Base-by-base conservation (phyloP, 208 protist genomes). In the Leishmania martiniquensis region DNA sequence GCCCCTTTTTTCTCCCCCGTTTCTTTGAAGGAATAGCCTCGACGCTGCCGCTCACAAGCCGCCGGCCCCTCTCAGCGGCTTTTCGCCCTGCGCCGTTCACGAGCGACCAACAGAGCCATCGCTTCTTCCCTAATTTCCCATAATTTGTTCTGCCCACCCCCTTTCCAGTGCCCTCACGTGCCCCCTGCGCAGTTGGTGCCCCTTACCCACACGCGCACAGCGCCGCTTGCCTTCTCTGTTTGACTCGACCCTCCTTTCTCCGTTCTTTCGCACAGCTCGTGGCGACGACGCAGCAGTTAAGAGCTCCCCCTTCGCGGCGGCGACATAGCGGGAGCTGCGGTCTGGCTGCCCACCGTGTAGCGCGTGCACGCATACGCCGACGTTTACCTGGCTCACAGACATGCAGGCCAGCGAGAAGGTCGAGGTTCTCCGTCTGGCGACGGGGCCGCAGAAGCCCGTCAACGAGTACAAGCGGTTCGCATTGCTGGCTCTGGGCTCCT, bases 381-480 rank as follows among this genome's bases (percentile, higher is more conserved):
- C 60, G 17, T 17, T 37, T 7, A 63, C 17, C n/a, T 37, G 57
- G n/a, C 25, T 25, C 63, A 47, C 39, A 7, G n/a, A 34, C 32
- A 62, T 74, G 70, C 52, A 74, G 70, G 62, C 70, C 32, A 59
- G 42, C 13, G 70, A 74, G 51, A 39, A 74, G 51, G 70, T 74
- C 25, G 70, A 32, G 52, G 7, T 74, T 39, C 6, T 63, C 49
- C 70, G 70, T 22, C 70, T 63, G 37, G 76, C 32, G 87, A 87
- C 34, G 72, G 83, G 69, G 85, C 90, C 47, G 78, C 89, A 74
- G 70, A 15, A 60, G 51, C 70, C 69, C 54, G 78, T 91, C 77
- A 83, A 83, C 62, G 87, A 91, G 80, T 45, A 47, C 70, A 74
- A 22, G 87, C 87, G 22, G 42, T 93, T 91, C 42, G 87, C 85